Percentiles rank a stretch among this genome's conserved stretches.
phyloP scores from a whole-genome alignment of 2,329 filamentous ascomycete species.

The Scortechinia acanthostroma region DNA sequence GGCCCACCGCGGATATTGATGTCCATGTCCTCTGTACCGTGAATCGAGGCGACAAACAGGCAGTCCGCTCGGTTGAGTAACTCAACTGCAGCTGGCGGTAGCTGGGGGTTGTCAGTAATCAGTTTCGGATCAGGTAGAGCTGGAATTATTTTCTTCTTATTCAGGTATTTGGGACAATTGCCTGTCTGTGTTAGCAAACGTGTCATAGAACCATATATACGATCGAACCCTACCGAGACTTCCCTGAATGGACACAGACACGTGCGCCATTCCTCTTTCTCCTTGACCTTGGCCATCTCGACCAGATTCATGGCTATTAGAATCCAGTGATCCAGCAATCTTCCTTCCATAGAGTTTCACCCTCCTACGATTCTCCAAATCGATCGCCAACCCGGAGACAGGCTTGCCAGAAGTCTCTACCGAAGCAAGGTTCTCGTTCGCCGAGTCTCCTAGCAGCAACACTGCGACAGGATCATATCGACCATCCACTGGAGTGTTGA shows the following conservation, averaged over 20 bases:
- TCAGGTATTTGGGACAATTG: constrained; percentile 84
- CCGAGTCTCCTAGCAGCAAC: constrained; percentile 43
- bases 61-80: constrained; percentile 62
- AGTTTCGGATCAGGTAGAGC: constrained; percentile 40
- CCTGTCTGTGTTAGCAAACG: constrained; percentile 25
- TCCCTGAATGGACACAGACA: constrained; percentile 13
- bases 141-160: constrained; percentile 58
- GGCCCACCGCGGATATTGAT: constrained; percentile 75
- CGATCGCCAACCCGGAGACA: constrained; percentile 53
- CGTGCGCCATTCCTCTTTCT: constrained; percentile 16
- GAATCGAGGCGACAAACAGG: constrained; percentile 69
- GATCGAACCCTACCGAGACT: constrained; percentile 20
- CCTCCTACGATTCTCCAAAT: constrained; percentile 61
- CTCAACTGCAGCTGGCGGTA: constrained; percentile 45
- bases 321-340: constrained; percentile 50
- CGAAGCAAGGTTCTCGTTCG: constrained; percentile 17
- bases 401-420: constrained; percentile 30
- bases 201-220: constrained; percentile 37
- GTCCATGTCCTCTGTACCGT: constrained; percentile 65
- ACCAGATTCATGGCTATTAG: constrained; percentile 16
- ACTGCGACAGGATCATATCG: constrained; percentile 64
- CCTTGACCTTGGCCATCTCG: constrained; percentile 11
- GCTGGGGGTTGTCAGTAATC: constrained; percentile 22
- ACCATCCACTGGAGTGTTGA: constrained; percentile 53
- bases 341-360: constrained; percentile 70